Base-by-base conservation (phyloP, 2,329 filamentous ascomycete species). In the Fusarium sp. region DNA sequence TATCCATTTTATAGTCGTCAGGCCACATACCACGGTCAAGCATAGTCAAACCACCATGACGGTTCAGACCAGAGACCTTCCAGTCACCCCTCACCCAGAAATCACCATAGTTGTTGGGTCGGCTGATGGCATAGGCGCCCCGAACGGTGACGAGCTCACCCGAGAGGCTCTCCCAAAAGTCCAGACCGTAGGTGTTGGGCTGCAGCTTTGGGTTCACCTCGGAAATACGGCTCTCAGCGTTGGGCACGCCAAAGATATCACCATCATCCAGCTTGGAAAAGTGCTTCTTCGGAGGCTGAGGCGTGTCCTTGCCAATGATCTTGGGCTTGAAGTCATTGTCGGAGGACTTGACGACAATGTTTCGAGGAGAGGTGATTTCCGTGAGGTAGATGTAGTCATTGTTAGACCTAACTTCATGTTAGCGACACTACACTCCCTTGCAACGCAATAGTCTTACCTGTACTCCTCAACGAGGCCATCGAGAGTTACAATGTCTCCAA, bases 121-220 rank as follows among this genome's bases (percentile, higher is more conserved):
- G 89, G 60, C 87, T 85, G 54, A 93, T 81, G 50, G 89, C 90
- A 14, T 84, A 86, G 2, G 90, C 88, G 54, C 83, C 86, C 74
- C 85, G 86, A 56, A 94, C 83, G 1, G 89, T 93, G 16, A 94
- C 92, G 9, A 93, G 84, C 81, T 94, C 91, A 32, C 92, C 92
- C 64, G 85, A 86, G 67, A 94, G 82, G 71, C 88, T 91, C 86
- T 94, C 91, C 92, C 92, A 94, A 79, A 94, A 94, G 80, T 94
- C 92, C 34, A 94, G 84, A 3, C 92, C 92, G 77, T 91, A 94
- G 48, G 84, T 82, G 25, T 83, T 82, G 2, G 92, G 92, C 70
- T 92, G 81, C 43, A 94, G 85, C 16, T 84, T 83, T 0, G 92
- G 92, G 79, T 94, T 94, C 37, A 80, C 83, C 7, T 81, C 83